Percentiles rank a stretch among this genome's conserved stretches.
These are phyloP conservation scores for Poterioochromonas sp. DNA, from an alignment of 352 stramenopile species.

Conservation along the genomic window DNA sequence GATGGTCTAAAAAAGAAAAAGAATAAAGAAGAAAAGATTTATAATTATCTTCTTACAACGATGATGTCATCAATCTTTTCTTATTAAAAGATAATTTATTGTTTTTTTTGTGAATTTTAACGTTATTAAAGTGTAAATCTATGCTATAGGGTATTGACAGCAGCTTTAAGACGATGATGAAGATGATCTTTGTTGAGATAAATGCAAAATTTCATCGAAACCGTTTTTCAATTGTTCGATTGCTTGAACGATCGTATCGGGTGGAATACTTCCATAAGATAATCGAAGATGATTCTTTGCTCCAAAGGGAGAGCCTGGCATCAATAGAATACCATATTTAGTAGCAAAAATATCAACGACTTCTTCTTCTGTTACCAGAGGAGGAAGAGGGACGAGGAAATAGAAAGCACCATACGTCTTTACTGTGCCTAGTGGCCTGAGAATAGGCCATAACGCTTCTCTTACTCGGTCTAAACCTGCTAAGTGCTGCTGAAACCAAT, in stretches of 20 bases:
- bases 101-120: too few relatives aligned
- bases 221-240: background rate
- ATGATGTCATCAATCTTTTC: too few relatives aligned
- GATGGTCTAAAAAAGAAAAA: too few relatives aligned
- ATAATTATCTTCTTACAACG: too few relatives aligned
- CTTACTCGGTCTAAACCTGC: slow-evolving; percentile 49
- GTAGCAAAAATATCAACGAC: slow-evolving; percentile 1
- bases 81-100: too few relatives aligned
- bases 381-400: slow-evolving; percentile 28
- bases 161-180: too few relatives aligned
- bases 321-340: background rate
- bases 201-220: too few relatives aligned
- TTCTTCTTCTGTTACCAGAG: background rate
- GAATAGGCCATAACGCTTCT: slow-evolving; percentile 51
- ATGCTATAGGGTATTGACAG: too few relatives aligned
- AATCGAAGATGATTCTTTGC: background rate
- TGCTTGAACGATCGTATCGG: background rate
- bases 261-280: background rate
- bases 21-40: too few relatives aligned
- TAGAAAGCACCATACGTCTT: slow-evolving; percentile 25
- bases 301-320: background rate
- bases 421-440: slow-evolving; percentile 41
- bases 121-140: too few relatives aligned
- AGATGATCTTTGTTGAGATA: too few relatives aligned
- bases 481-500: slow-evolving; percentile 43